A percentile compares a stretch with the other conserved stretches of the same genome.
Conservation (phyloP, 1,139 yeast species). For the Protomyces arabidopsidicola region DNA sequence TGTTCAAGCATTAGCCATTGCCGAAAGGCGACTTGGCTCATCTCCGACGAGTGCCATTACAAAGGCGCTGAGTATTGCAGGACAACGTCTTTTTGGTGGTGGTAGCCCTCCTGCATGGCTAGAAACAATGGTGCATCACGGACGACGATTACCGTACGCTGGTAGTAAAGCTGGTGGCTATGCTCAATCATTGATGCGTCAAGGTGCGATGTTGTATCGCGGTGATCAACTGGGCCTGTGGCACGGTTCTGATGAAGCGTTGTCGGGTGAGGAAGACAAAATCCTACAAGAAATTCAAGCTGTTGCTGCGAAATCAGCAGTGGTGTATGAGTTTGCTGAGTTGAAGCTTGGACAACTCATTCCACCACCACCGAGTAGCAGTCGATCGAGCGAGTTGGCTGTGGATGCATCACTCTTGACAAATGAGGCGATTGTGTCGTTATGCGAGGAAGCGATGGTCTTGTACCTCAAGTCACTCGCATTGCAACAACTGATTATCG, state of each 20-base stretch:
- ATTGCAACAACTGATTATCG: conserved; percentile 78
- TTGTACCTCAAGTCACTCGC: conserved; percentile 79
- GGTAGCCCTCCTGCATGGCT: conserved; percentile 28
- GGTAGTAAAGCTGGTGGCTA: neutral
- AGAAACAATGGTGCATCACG: conserved; percentile 23
- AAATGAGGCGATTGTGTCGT: conserved; percentile 53
- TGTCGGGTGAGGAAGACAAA: conserved; percentile 50
- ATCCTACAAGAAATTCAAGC: conserved; percentile 59
- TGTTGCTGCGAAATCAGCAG: conserved; percentile 52
- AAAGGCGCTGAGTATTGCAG: conserved; percentile 81
- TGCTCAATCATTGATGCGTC: neutral
- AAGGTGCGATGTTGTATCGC: neutral
- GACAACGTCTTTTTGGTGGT: conserved; percentile 75
- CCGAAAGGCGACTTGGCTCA: conserved; percentile 40
- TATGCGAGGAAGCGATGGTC: conserved; percentile 83
- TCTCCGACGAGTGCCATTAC: conserved; percentile 87
- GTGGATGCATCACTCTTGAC: conserved; percentile 47
- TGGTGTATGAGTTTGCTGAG: conserved; percentile 82
- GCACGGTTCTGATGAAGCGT: conserved; percentile 8
- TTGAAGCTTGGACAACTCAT: conserved; percentile 80
- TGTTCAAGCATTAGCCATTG: conserved; percentile 16
- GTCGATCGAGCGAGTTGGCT: conserved; percentile 22
- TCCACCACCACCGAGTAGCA: conserved; percentile 61
- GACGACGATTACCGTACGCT: neutral
- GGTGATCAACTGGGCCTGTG: conserved; percentile 1